phyloP scores from a whole-genome alignment of 257 asterid genomes.

The Solanum virginianum region DNA sequence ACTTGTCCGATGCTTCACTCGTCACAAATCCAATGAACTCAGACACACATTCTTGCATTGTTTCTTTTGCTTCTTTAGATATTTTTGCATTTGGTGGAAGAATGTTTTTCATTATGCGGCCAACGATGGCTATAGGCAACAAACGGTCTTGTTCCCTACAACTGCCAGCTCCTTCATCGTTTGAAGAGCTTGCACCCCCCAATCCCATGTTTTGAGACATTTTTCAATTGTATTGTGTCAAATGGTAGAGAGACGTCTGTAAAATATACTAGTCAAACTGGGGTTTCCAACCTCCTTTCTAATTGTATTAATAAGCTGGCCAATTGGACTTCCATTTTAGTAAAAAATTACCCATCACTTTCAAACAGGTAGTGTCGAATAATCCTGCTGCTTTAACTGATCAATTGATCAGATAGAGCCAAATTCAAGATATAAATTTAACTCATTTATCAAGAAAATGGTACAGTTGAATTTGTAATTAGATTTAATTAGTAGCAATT shows the following conservation, averaged over 20 bases:
- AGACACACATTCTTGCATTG: slow-evolving; percentile 74
- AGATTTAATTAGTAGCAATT: too few relatives aligned
- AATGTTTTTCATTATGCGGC: slow-evolving; percentile 62
- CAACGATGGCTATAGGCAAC: slow-evolving; percentile 65
- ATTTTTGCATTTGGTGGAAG: slow-evolving; percentile 54
- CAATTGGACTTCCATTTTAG: neutral
- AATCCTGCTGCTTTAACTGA: neutral
- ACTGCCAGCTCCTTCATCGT: neutral
- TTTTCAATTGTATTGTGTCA: neutral
- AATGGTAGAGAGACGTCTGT: neutral
- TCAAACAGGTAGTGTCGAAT: neutral
- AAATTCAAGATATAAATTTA: neutral
- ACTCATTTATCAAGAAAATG: too few relatives aligned
- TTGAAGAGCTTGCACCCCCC: slow-evolving; percentile 2
- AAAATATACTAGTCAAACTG: neutral
- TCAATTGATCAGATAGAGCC: neutral
- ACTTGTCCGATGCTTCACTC: slow-evolving; percentile 61
- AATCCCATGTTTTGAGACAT: slow-evolving; percentile 20
- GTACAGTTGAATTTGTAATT: too few relatives aligned
- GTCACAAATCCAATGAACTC: slow-evolving; percentile 69
- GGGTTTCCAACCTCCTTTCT: neutral
- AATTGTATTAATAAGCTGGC: neutral
- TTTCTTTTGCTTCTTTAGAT: slow-evolving; percentile 71
- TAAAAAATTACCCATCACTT: neutral
- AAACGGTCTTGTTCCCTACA: slow-evolving; percentile 36